Percentiles rank a stretch among this genome's conserved stretches.
Evolutionary conservation across 495 filamentous ascomycete species (phyloP).

Genomic region (Neohortaea acidophila): DNA sequence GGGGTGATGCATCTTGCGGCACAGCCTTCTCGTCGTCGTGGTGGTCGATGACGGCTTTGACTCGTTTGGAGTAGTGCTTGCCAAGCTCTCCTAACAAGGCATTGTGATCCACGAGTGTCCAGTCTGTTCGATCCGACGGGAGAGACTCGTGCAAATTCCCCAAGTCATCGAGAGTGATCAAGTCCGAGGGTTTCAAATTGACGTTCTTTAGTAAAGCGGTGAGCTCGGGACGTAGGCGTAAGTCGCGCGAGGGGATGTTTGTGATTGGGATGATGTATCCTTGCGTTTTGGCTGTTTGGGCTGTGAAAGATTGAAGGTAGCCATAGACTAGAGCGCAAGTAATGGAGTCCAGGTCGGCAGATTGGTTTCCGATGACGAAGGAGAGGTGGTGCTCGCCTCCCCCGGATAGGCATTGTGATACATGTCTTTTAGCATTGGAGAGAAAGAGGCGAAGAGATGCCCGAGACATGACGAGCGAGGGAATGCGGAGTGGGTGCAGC

Average conservation of each 20-base stretch:
- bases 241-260: constrained; percentile 47
- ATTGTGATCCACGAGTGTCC: constrained; percentile 86
- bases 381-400: constrained; percentile 26
- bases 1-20: constrained; percentile 34
- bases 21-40: constrained; percentile 67
- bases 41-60: constrained; percentile 80
- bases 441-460: constrained; percentile 23
- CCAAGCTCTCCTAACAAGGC: constrained; percentile 42
- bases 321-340: constrained; percentile 71
- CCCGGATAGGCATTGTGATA: constrained; percentile 16
- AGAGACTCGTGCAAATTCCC: constrained; percentile 18
- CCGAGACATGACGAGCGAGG: no score
- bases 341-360: constrained; percentile 85
- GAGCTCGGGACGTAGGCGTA: constrained; percentile 70
- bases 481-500: no score
- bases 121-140: constrained; percentile 29
- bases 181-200: constrained; percentile 22
- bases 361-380: constrained; percentile 61
- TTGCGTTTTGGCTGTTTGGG: constrained; percentile 30
- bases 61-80: constrained; percentile 28
- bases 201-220: constrained; percentile 31
- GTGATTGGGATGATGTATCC: constrained; percentile 63
- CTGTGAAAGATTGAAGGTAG: constrained; percentile 51
- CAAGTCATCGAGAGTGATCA: constrained; percentile 31
- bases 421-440: constrained; percentile 18